A percentile compares a stretch with the other conserved stretches of the same genome.
Evolutionary conservation across 306 rosid genomes (phyloP).

Genomic region (Acacia crassicarpa): DNA sequence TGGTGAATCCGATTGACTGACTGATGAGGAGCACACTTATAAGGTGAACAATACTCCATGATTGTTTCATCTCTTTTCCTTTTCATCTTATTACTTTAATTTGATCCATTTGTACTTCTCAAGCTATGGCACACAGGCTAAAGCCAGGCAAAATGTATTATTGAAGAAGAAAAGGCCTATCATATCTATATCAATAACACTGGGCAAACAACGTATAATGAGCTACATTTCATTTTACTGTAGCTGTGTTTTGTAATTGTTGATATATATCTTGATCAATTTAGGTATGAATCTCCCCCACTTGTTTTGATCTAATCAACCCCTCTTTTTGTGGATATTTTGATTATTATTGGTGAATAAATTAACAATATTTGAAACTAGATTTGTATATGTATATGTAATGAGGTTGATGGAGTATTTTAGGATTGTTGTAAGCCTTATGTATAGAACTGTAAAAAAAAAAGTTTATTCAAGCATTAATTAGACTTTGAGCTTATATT

Average conservation of each 20-base stretch:
- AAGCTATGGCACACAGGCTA: slow-evolving; percentile 55
- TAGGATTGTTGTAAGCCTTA: not conserved
- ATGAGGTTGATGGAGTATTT: not conserved
- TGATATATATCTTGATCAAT: not conserved
- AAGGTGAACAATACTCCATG: slow-evolving; percentile 27
- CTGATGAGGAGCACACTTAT: slow-evolving; percentile 10
- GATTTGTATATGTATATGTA: too few relatives aligned
- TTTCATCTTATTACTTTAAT: not conserved
- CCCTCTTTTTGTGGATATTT: not conserved
- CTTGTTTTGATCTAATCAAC: not conserved
- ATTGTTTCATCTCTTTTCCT: not conserved
- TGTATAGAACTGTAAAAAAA: too few relatives aligned
- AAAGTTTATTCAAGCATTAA: not conserved
- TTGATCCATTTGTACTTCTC: slow-evolving; percentile 1
- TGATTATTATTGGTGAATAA: not conserved
- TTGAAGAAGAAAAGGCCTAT: not conserved
- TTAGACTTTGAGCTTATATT: not conserved
- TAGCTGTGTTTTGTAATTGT: not conserved
- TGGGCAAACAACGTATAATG: not conserved
- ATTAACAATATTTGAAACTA: not conserved
- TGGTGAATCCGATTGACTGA: slow-evolving; percentile 39
- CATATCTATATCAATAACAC: not conserved
- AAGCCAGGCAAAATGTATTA: slow-evolving; percentile 49
- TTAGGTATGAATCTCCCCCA: not conserved
- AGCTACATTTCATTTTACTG: not conserved